phyloP scores from a whole-genome alignment of 129 eudicot species.

The Apium graveolens region DNA sequence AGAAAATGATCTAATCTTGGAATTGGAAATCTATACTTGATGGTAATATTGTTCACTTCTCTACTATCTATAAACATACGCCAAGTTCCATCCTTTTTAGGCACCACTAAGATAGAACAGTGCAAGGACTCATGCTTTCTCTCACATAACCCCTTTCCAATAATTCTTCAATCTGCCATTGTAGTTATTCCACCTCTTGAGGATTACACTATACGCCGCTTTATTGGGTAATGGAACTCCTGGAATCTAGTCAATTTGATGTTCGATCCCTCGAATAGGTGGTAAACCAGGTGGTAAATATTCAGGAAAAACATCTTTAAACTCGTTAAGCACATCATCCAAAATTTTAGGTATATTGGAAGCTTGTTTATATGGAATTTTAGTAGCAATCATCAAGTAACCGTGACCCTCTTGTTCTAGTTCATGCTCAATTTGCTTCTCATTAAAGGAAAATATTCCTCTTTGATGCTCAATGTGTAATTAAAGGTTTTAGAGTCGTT shows the following conservation, averaged over 20 bases:
- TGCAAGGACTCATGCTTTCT: slow-evolving; percentile 4
- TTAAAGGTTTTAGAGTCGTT: neutral
- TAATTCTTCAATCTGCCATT: neutral
- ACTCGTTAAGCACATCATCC: too few relatives aligned
- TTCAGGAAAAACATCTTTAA: too few relatives aligned
- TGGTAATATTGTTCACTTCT: neutral
- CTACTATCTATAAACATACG: slow-evolving; percentile 10
- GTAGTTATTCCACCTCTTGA: neutral
- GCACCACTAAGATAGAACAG: neutral
- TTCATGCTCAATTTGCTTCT: neutral
- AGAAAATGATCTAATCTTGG: neutral
- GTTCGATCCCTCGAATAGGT: too few relatives aligned
- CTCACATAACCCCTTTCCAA: neutral
- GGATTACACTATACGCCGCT: slow-evolving; percentile 7
- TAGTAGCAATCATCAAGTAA: neutral
- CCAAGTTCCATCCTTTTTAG: slow-evolving; percentile 3
- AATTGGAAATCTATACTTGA: neutral
- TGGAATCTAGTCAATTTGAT: neutral
- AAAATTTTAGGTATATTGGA: too few relatives aligned
- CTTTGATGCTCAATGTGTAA: neutral
- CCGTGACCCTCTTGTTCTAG: neutral
- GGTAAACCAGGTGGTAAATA: too few relatives aligned
- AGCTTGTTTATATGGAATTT: too few relatives aligned
- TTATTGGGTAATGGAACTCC: neutral
- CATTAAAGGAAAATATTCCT: too few relatives aligned